Base-by-base conservation (phyloP, 176 grass and related monocot species). In the Tillandsia fasciculata region DNA sequence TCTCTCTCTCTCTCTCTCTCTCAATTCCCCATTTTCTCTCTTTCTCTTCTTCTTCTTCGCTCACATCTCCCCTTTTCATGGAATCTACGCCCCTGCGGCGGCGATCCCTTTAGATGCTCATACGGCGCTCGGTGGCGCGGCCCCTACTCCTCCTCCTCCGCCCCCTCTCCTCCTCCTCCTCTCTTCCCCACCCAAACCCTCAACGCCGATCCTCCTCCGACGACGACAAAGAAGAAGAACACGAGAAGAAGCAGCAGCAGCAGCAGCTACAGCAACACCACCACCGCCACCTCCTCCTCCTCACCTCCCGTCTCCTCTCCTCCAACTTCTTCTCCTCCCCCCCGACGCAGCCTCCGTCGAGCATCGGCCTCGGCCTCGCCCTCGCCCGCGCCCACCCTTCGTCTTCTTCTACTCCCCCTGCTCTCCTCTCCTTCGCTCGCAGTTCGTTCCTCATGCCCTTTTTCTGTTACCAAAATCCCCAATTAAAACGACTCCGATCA, bases 61-160 rank as follows among this genome's bases (percentile, higher is more conserved):
- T 61, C 33, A 42, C 33, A 42, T 42, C 33, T 81, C 52, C 61
- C 52, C 61, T 27, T 73, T 50, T 58, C 53, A 86, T 81, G 72
- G 80, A 72, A 81, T 61, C 77, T 42, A 80, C 64, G 78, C 80
- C 65, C 66, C 64, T 68, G 70, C 78, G 53, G 72, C 83, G 65
- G 71, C 82, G 26, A 77, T 26, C 67, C 52, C 67, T 18, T 9
- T 91, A 84, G 69, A 84, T 87, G 79, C 73, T 61, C 22, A 15
- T 17, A 23, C 18, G 12, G 22, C 29, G 48, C 50, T 64, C 63
- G 20, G 49, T 42, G 64, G 52, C 75, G 27, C 75, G 64, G 11
- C 51, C n/a, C n/a, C 48, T 51, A 18, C 22, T 17, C 63, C 52
- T 81, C 24, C 78, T 81, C 64, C 69, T 81, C 64, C 74, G 42